Evolutionary conservation across 371 early-diverging fungal genomes (phyloP).

Genomic region (Haplosporangium sp.): DNA sequence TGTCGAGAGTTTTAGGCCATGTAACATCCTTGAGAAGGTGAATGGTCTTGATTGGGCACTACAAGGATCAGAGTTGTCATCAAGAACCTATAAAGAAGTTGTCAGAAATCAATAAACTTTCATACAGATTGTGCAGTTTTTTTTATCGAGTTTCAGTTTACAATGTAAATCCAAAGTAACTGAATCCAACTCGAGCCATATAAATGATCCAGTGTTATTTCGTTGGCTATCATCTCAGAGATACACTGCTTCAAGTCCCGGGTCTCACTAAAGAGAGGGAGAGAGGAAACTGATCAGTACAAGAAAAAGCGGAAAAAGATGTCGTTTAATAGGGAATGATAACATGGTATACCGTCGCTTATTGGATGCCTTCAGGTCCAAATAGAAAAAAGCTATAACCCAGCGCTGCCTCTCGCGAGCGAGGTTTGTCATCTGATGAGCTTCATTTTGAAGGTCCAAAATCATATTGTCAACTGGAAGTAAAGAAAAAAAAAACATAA

Average conservation of each 20-base stretch:
- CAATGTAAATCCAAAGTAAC: slow-evolving; percentile 3
- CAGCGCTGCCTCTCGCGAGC: neutral
- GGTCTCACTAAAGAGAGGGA: neutral
- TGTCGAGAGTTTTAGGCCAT: neutral
- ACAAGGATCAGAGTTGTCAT: neutral
- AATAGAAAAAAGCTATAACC: neutral
- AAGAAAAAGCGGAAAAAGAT: no score
- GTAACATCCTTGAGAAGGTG: neutral
- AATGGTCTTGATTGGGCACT: neutral
- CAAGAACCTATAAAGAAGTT: neutral
- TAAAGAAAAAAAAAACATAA: neutral
- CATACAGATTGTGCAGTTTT: no score
- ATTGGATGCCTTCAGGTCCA: slow-evolving; percentile 1
- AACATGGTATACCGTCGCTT: neutral
- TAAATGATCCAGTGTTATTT: neutral
- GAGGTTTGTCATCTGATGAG: no score
- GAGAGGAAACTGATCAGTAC: neutral
- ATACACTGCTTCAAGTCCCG: neutral
- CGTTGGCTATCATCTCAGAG: neutral
- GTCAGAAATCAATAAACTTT: no score
- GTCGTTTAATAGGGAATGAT: neutral
- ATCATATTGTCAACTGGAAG: neutral
- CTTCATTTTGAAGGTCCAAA: neutral
- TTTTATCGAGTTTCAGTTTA: neutral
- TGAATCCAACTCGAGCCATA: slow-evolving; percentile 12